Percentiles rank a stretch among this genome's conserved stretches.
These are phyloP conservation scores for Heimioporus retisporus DNA, from an alignment of 1,284 basidiomycete species.

Conservation along the genomic window DNA sequence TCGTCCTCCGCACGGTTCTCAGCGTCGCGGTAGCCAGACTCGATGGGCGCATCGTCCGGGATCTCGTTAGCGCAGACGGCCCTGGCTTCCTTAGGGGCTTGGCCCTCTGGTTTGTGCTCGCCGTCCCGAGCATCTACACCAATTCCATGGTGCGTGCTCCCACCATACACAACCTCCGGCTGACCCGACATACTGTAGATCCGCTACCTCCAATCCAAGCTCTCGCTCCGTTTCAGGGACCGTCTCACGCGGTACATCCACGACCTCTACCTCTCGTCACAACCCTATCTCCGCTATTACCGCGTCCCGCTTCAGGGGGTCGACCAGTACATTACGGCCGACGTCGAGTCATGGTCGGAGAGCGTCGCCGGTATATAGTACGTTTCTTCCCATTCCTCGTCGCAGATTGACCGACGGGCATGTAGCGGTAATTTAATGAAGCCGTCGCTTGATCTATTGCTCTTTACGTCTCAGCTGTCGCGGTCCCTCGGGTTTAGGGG, in stretches of 20 bases:
- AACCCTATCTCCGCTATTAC: conserved; percentile 79
- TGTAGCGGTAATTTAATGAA: conserved; percentile 76
- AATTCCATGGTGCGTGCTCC: conserved; percentile 84
- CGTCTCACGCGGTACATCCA: conserved; percentile 93
- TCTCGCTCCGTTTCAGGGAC: conserved; percentile 88
- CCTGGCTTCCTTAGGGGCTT: conserved; percentile 89
- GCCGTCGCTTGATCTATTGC: conserved; percentile 90
- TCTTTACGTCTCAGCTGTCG: conserved; percentile 95
- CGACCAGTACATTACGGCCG: conserved; percentile 95
- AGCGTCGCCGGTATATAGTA: conserved; percentile 92
- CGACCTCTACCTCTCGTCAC: conserved; percentile 89
- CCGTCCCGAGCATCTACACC: conserved; percentile 95
- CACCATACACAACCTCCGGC: not conserved
- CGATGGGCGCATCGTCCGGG: conserved; percentile 92
- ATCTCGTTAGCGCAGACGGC: conserved; percentile 90
- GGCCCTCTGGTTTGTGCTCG: conserved; percentile 91
- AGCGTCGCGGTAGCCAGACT: conserved; percentile 91
- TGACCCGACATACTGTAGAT: conserved; percentile 62
- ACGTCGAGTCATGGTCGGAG: conserved; percentile 93
- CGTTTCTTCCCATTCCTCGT: conserved; percentile 39
- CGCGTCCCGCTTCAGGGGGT: conserved; percentile 80
- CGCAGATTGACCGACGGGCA: not conserved
- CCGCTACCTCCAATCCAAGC: conserved; percentile 91
- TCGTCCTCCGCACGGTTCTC: conserved; percentile 88
- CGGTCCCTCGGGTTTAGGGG: conserved; percentile 87